Conservation (phyloP, 2,329 filamentous ascomycete genomes). For the Gnomoniopsis sp. region DNA sequence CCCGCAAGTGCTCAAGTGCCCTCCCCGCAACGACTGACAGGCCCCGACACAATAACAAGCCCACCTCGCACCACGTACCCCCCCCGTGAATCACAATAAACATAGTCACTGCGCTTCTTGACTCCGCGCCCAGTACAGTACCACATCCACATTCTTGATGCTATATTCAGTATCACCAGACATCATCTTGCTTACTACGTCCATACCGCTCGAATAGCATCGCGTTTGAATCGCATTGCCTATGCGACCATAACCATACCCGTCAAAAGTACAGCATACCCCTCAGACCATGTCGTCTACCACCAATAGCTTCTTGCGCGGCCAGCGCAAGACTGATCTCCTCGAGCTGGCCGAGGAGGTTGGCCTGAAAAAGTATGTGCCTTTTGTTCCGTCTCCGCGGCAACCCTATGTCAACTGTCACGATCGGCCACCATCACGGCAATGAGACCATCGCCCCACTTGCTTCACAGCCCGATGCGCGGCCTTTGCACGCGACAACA, state of each 20-base stretch:
- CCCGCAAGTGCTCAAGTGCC: not conserved
- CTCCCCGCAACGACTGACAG: not conserved
- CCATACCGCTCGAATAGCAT: slow-evolving; percentile 18
- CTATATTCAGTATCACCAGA: slow-evolving; percentile 4
- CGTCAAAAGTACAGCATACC: slow-evolving; percentile 28
- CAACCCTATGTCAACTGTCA: not conserved
- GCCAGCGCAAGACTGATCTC: slow-evolving; percentile 80
- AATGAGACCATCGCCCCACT: not conserved
- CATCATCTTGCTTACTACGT: slow-evolving; percentile 1
- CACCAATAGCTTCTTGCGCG: slow-evolving; percentile 68
- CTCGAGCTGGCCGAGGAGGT: slow-evolving; percentile 68
- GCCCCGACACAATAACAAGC: not conserved
- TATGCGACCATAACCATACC: slow-evolving; percentile 14
- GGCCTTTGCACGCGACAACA: not conserved
- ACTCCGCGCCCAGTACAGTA: not conserved
- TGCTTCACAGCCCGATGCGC: not conserved
- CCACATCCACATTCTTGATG: slow-evolving; percentile 4
- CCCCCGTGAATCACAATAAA: slow-evolving; percentile 8
- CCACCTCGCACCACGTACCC: too few relatives aligned
- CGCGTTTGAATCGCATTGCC: slow-evolving; percentile 29
- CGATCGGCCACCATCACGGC: not conserved
- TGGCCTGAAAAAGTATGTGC: slow-evolving; percentile 68
- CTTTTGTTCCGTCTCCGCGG: not conserved
- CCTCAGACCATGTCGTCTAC: slow-evolving; percentile 51
- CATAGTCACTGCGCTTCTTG: slow-evolving; percentile 1